Conservation (phyloP, 2,329 filamentous ascomycete genomes). For the Emergomyces pasteurianus region DNA sequence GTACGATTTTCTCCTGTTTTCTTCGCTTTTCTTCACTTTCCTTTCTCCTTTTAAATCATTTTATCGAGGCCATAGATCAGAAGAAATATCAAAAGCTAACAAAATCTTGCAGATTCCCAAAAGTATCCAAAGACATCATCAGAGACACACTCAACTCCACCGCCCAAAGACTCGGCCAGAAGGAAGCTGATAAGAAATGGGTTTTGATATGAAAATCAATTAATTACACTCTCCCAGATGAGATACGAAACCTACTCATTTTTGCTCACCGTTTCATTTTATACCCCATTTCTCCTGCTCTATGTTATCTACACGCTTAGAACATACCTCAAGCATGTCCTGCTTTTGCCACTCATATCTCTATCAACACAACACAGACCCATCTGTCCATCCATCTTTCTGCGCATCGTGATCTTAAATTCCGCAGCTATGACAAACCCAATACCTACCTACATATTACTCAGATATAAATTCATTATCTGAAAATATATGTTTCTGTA, state of each 20-base stretch:
- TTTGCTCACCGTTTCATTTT: too few species aligned
- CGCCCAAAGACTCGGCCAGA: constrained; percentile 52
- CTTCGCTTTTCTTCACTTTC: neutral
- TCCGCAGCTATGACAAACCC: neutral
- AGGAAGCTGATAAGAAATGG: constrained; percentile 55
- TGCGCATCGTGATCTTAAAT: neutral
- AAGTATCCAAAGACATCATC: constrained; percentile 57
- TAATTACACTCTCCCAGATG: too few species aligned
- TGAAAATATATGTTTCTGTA: neutral
- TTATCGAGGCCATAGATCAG: neutral
- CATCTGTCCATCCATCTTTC: neutral
- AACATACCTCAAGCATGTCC: too few species aligned
- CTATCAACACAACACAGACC: neutral
- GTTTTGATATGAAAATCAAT: constrained; percentile 31
- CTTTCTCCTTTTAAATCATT: neutral
- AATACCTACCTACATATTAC: neutral
- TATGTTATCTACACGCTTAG: too few species aligned
- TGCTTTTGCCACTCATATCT: neutral
- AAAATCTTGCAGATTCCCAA: constrained; percentile 46
- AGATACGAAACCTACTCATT: too few species aligned
- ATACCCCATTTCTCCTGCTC: too few species aligned
- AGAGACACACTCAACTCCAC: constrained; percentile 56
- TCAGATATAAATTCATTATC: neutral
- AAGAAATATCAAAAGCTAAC: neutral
- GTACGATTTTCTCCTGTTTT: constrained; percentile 22